Percentiles rank a stretch among this genome's conserved stretches.
phyloP scores from a whole-genome alignment of 225 moss, liverwort and hornwort genomes.

The Pseudoscleropodium purum region DNA sequence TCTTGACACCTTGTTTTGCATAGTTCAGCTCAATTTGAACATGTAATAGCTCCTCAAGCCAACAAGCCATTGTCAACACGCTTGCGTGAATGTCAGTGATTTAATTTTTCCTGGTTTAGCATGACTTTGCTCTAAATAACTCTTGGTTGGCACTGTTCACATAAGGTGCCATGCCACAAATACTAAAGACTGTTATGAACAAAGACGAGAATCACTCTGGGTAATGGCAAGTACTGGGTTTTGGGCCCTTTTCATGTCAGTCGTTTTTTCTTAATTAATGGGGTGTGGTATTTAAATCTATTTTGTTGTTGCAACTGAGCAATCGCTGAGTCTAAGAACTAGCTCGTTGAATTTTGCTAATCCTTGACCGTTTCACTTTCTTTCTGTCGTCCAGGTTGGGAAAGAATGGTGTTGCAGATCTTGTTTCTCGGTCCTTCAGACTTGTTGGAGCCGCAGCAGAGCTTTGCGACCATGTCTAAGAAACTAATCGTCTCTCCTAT shows the following conservation, averaged over 20 bases:
- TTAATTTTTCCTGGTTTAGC: neutral
- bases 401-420: conserved; percentile 98
- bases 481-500: conserved; percentile 97
- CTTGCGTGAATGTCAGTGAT: neutral
- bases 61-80: neutral
- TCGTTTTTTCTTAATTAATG: neutral
- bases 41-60: neutral
- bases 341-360: neutral
- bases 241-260: neutral
- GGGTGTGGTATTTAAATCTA: neutral
- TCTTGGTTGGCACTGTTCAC: neutral
- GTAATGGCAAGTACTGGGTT: neutral
- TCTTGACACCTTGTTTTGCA: neutral
- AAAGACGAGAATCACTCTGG: neutral
- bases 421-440: conserved; percentile 90
- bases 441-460: conserved; percentile 81
- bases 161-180: neutral
- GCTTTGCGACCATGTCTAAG: conserved; percentile 73
- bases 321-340: neutral
- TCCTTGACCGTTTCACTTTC: neutral
- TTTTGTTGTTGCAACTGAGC: neutral
- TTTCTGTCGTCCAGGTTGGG: conserved; percentile 68
- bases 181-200: neutral
- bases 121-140: neutral
- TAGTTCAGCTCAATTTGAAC: neutral